Conservation (phyloP, 2,329 filamentous ascomycete species). For the Juglanconis sp. region DNA sequence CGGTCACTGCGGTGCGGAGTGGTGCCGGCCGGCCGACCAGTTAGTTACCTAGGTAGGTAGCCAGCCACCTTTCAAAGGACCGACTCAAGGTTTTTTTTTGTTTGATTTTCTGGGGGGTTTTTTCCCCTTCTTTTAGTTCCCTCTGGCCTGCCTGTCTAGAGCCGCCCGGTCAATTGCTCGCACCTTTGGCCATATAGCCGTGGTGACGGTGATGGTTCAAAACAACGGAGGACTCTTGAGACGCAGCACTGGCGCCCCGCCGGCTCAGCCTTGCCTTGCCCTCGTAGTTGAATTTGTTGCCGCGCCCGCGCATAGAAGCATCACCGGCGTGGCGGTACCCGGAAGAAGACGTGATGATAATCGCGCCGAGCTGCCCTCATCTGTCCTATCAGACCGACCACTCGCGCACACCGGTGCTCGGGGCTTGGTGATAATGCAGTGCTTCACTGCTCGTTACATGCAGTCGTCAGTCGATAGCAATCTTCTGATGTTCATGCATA, state of each 20-base stretch:
- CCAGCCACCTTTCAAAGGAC: background rate
- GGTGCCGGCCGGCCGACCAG: too few relatives aligned
- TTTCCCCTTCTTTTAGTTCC: background rate
- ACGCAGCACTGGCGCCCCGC: background rate
- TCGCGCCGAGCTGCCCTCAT: background rate
- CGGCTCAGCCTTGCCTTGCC: background rate
- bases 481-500: background rate
- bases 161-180: slow-evolving; percentile 2
- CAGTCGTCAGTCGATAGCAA: background rate
- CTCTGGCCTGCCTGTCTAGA: background rate
- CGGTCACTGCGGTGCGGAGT: too few relatives aligned
- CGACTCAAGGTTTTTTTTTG: background rate
- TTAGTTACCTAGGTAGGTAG: background rate
- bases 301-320: background rate
- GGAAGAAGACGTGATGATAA: background rate
- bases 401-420: background rate
- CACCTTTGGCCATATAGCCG: background rate
- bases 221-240: background rate
- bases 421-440: background rate
- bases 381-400: too few relatives aligned
- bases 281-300: background rate
- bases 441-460: background rate
- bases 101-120: background rate
- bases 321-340: background rate
- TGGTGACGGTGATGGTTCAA: background rate